Base-by-base conservation (phyloP, 2,329 filamentous ascomycete genomes). In the Colletotrichum sp. region DNA sequence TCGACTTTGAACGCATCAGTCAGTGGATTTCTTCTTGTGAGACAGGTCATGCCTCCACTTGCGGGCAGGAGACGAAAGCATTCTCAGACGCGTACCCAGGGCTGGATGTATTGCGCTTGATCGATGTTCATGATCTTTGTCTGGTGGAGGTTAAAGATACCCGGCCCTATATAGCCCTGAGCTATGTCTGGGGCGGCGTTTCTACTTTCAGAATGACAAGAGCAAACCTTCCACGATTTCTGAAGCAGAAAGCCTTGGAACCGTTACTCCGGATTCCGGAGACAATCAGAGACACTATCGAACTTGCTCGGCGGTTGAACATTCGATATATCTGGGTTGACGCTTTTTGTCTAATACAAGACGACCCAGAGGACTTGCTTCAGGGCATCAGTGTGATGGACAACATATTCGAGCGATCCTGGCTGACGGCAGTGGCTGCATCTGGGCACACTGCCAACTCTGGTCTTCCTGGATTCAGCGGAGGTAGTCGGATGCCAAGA, bases 251-350 rank as follows among this genome's bases (percentile, higher is more conserved):
- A 7, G 8, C 10, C 13, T 14, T 59, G 52, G 55, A 14, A 10
- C 3, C 18, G 16, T 48, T 14, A 60, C 4, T n/a, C 63, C 28
- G 10, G 34, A 39, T 43, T 13, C 63, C 63, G 24, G 12, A 26
- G 63, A 70, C 57, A 4, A 70, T 72, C 14, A 30, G 18, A n/a
- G 78, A 79, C 34, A 68, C 77, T 8, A 71, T 77, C 16, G 21
- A 67, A 13, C 64, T 79, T 18, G 64, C 65, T 8, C 30, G 30
- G 6, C 32, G 26, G 10, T 12, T 77, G 1, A 63, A 74, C 8
- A 65, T 72, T 28, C 71, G 71, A 13, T 77, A 76, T 4, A 30
- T 77, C 7, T 79, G 78, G 78, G 39, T 78, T 7, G 75, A 79
- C 28, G 60, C 68, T 0, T 68, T 77, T 16, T 79, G 77, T 55